phyloP scores from a whole-genome alignment of 2,329 filamentous ascomycete species.

The Colletotrichum aenigma region DNA sequence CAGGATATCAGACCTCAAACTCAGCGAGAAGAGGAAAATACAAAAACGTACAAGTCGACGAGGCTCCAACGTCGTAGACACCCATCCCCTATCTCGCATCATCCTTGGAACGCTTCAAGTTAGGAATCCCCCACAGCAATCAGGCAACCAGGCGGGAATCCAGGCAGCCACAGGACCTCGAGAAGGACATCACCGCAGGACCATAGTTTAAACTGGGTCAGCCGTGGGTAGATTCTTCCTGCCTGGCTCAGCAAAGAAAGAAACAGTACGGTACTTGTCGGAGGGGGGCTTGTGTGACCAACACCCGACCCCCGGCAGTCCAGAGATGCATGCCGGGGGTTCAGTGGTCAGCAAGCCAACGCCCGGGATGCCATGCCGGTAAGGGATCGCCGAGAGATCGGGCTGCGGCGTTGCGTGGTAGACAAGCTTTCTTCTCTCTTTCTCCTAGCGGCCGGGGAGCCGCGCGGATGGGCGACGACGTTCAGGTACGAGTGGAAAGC shows the following conservation, averaged over 20 bases:
- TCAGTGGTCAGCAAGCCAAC: not conserved
- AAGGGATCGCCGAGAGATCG: not conserved
- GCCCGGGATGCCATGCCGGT: not conserved
- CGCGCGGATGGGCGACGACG: not conserved
- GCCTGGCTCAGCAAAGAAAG: not conserved
- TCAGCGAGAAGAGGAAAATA: fast-evolving
- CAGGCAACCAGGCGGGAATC: not conserved
- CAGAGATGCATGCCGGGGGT: not conserved
- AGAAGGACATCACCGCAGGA: not conserved
- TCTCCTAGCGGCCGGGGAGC: not conserved
- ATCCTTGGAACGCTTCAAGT: not conserved
- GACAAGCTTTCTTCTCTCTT: not conserved
- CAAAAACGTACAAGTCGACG: not conserved
- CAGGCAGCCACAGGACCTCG: not conserved
- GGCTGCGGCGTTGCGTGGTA: not conserved
- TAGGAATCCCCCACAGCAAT: not conserved
- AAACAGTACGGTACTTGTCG: not conserved
- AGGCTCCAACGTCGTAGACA: not conserved
- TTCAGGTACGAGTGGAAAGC: not conserved
- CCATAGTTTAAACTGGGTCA: not conserved
- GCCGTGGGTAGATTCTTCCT: not conserved
- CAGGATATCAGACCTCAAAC: fast-evolving
- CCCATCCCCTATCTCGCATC: not conserved
- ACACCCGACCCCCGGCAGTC: not conserved
- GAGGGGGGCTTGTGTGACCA: not conserved